Percentiles rank a stretch among this genome's conserved stretches.
These are phyloP conservation scores for Dendrobium officinale DNA, from an alignment of 106 monocot species.

Conservation along the genomic window DNA sequence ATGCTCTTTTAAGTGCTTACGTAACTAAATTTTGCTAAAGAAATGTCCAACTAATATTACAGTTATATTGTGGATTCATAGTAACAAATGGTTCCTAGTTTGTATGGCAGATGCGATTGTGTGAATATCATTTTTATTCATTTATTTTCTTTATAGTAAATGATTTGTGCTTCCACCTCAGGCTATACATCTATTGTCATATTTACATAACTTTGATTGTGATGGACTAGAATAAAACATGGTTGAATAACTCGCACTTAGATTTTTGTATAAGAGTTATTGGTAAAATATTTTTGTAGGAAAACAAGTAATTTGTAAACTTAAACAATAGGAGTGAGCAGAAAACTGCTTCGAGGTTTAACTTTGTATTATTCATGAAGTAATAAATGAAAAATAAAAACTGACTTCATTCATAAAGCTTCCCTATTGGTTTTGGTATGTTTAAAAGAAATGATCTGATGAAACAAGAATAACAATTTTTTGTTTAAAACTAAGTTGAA, in stretches of 20 bases:
- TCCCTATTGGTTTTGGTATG: neutral
- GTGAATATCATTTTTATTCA: too few relatives aligned
- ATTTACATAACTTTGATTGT: neutral
- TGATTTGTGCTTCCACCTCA: too few relatives aligned
- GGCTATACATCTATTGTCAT: neutral
- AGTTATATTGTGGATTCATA: too few relatives aligned
- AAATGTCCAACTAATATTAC: too few relatives aligned
- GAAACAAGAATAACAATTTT: neutral
- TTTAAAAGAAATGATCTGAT: neutral
- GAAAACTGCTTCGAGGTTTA: slow-evolving; percentile 36
- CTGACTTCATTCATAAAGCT: neutral
- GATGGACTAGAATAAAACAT: neutral
- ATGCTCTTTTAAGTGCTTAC: too few relatives aligned
- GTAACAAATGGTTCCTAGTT: too few relatives aligned
- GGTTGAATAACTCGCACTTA: neutral
- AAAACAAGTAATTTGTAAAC: slow-evolving; percentile 44
- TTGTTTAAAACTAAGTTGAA: neutral
- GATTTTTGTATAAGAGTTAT: neutral
- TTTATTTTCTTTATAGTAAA: too few relatives aligned
- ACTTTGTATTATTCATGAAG: slow-evolving; percentile 23
- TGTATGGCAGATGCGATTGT: too few relatives aligned
- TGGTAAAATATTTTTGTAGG: slow-evolving; percentile 22
- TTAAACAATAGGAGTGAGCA: slow-evolving; percentile 51
- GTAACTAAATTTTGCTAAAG: too few relatives aligned
- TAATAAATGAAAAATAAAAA: slow-evolving; percentile 58